Percentiles rank a stretch among this genome's conserved stretches.
These are phyloP conservation scores for Kalmanozyma brasiliensis DNA, from an alignment of 1,284 basidiomycete species.

Conservation along the genomic window DNA sequence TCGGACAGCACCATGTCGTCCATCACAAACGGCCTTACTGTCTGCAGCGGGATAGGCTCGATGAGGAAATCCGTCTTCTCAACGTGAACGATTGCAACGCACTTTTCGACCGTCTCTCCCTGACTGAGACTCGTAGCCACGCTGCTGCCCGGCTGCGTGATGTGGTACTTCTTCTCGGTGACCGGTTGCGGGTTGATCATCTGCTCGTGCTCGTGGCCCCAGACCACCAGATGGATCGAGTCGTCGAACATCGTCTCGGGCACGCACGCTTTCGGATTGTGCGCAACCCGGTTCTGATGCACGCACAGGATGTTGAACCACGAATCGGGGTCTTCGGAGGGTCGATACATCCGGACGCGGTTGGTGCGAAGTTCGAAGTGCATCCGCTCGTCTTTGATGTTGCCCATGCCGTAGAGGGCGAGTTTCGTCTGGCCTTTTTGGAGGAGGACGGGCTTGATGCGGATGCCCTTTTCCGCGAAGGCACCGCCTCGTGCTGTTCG, in stretches of 20 bases:
- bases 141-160: constrained; percentile 93
- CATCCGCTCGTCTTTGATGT: constrained; percentile 95
- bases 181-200: constrained; percentile 89
- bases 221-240: constrained; percentile 89
- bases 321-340: constrained; percentile 76
- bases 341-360: constrained; percentile 95
- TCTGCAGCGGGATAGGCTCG: constrained; percentile 84
- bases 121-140: constrained; percentile 81
- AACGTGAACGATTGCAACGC: constrained; percentile 70
- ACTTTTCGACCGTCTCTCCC: constrained; percentile 58
- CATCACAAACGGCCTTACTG: constrained; percentile 93
- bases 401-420: constrained; percentile 93
- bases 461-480: constrained; percentile 81
- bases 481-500: constrained; percentile 67
- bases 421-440: constrained; percentile 87
- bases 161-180: constrained; percentile 87
- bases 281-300: constrained; percentile 96
- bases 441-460: constrained; percentile 87
- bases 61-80: constrained; percentile 83
- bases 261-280: constrained; percentile 89
- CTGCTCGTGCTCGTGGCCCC: constrained; percentile 99
- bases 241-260: constrained; percentile 98
- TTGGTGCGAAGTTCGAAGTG: constrained; percentile 93
- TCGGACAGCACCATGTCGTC: constrained; percentile 82
- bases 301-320: constrained; percentile 96